phyloP scores from a whole-genome alignment of 2,329 filamentous ascomycete genomes.

The Penicillium sp. region DNA sequence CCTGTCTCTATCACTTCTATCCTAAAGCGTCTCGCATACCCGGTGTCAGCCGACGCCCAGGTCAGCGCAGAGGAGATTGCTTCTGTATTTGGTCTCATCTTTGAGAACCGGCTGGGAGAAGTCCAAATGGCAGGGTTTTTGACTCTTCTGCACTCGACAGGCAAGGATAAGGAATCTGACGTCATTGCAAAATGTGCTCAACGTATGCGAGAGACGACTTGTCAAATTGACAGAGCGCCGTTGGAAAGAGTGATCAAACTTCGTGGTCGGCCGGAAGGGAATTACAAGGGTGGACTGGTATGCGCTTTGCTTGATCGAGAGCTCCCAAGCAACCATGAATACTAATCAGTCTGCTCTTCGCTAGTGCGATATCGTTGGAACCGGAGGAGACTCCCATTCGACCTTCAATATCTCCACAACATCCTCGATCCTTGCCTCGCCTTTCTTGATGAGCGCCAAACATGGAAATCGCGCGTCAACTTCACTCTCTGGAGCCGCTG shows the following conservation, averaged over 20 bases:
- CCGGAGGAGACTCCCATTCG: constrained; percentile 90
- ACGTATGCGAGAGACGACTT: constrained; percentile 76
- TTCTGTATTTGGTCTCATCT: constrained; percentile 82
- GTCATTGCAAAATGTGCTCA: constrained; percentile 79
- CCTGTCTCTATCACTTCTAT: constrained; percentile 44
- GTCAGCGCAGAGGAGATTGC: constrained; percentile 78
- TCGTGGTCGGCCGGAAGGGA: constrained; percentile 60
- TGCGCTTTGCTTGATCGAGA: constrained; percentile 28
- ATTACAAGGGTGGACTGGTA: constrained; percentile 78
- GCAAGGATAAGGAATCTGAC: constrained; percentile 73
- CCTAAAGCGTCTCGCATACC: constrained; percentile 43
- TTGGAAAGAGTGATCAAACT: constrained; percentile 57
- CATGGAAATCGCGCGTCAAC: constrained; percentile 95
- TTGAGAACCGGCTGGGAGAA: constrained; percentile 78
- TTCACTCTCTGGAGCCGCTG: constrained; percentile 90
- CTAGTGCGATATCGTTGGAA: constrained; percentile 89
- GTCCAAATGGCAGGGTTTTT: constrained; percentile 82
- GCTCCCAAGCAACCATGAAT: background rate
- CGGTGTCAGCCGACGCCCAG: constrained; percentile 38
- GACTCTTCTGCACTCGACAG: constrained; percentile 87
- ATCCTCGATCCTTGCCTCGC: constrained; percentile 82
- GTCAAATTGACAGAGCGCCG: constrained; percentile 59
- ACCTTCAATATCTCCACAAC: constrained; percentile 99
- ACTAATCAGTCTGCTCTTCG: background rate
- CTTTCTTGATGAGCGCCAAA: constrained; percentile 80